Evolutionary conservation across 1,284 basidiomycete species (phyloP), one percentile per base, ranked within the genome.

Genomic region (Stygiomarasmius scandens): DNA sequence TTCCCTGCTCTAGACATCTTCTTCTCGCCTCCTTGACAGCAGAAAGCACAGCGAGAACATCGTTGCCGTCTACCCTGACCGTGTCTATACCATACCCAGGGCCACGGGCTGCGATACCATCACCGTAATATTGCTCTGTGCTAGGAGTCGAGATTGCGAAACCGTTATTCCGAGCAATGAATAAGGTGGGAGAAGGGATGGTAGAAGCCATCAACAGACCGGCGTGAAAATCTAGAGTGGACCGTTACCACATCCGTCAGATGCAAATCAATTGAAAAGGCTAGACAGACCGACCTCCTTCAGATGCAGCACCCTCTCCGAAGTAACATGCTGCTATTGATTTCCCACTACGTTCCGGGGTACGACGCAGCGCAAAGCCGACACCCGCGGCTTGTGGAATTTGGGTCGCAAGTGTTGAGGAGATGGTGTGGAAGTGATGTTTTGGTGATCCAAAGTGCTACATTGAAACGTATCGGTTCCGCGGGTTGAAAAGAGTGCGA

Each of bases 381-480:
- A 96, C 93, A 4, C 96, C 96, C 0, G 95, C 95, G 6, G 95
- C 96, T 74, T 97, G 95, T 0, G 95, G 96, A 62, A 98, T 95
- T 74, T 98, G 95, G 0, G 95, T 98, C 1, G 91, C 93, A n/a
- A 98, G 80, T 0, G 95, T 92, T 10, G 92, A 95, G 3, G 95
- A 96, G 61, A 98, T 96, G 27, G 92, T 94, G 72, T 96, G 93
- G 70, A 96, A 96, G 70, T 96, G 94, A 62, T 91, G 84, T 57
- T 87, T 76, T 1, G 83, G 81, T 3, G 93, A 94, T 8, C 93
- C 92, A 71, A 95, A 95, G 69, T 98, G 95, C 90, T 92, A 56
- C 27, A 34, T 23, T 9, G 49, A 59, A 47, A 47, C 36, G 29
- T 29, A 58, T 41, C 52, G 41, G 43, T 41, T 51, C 50, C 51